Evolutionary conservation across 2,329 filamentous ascomycete genomes (phyloP).

Genomic region (Periconia macrospinosa): DNA sequence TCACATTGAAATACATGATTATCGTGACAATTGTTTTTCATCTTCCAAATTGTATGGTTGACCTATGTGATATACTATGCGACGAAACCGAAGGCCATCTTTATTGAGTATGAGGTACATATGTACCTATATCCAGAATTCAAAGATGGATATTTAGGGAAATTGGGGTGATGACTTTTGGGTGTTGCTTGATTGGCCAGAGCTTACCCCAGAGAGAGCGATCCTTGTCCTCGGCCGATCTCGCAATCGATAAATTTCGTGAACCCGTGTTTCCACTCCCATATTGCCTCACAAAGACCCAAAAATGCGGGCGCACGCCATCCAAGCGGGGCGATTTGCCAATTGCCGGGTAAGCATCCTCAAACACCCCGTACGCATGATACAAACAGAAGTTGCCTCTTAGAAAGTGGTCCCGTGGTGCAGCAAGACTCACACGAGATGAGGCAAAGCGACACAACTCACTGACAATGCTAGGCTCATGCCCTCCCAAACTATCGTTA

Average conservation of each 20-base stretch:
- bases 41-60: not conserved
- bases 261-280: constrained; percentile 15
- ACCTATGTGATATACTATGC: not conserved
- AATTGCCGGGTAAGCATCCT: constrained; percentile 35
- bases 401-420: not conserved
- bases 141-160: no score
- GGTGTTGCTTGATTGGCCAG: constrained; percentile 24
- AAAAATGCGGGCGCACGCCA: constrained; percentile 39
- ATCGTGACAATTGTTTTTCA: no score
- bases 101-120: no score
- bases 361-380: no score
- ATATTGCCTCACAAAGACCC: constrained; percentile 16
- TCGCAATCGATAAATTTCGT: constrained; percentile 34
- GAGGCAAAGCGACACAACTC: constrained; percentile 9
- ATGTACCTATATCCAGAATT: no score
- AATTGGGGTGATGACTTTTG: constrained; percentile 13
- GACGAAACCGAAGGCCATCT: no score
- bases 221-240: constrained; percentile 24
- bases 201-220: constrained; percentile 21
- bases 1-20: not conserved
- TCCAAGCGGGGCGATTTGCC: constrained; percentile 32
- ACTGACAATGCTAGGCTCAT: constrained; percentile 20
- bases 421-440: not conserved
- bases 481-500: constrained; percentile 22
- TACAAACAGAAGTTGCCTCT: no score